Percentiles rank a stretch among this genome's conserved stretches.
Evolutionary conservation across 164 flowering plant genomes (phyloP).

Genomic region (Vitis amurensis): DNA sequence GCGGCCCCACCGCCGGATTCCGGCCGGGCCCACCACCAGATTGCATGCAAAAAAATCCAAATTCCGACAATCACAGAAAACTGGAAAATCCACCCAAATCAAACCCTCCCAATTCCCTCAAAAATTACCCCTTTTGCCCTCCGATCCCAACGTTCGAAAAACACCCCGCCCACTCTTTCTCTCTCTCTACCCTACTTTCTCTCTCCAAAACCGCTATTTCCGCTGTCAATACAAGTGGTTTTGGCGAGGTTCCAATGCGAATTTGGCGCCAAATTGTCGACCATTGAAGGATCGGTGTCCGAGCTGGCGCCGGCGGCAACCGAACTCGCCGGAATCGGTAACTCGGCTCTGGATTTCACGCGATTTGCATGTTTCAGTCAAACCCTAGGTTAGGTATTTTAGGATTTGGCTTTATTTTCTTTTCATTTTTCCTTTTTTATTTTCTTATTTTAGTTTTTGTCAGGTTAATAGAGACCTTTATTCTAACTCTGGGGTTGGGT

Average conservation of each 20-base stretch:
- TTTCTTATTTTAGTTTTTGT: neutral
- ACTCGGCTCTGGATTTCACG: slow-evolving; percentile 19
- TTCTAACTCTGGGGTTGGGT: neutral
- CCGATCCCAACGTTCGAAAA: slow-evolving; percentile 39
- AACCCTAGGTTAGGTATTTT: slow-evolving; percentile 22
- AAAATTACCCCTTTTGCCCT: slow-evolving; percentile 22
- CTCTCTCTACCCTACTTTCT: slow-evolving; percentile 9
- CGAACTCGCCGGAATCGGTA: slow-evolving; percentile 24
- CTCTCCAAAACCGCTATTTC: slow-evolving; percentile 19
- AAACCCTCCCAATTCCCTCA: slow-evolving; percentile 16
- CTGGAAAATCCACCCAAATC: neutral
- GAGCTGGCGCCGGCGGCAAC: slow-evolving; percentile 1
- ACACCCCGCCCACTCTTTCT: slow-evolving; percentile 10
- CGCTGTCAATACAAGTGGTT: slow-evolving; percentile 8
- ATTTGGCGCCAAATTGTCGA: slow-evolving; percentile 6
- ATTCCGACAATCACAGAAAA: neutral
- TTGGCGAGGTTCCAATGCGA: too few species aligned
- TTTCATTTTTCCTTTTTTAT: neutral
- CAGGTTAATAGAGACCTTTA: neutral
- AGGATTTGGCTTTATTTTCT: neutral
- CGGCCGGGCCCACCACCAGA: slow-evolving; percentile 62
- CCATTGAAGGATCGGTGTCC: slow-evolving; percentile 12
- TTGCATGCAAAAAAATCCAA: slow-evolving; percentile 52
- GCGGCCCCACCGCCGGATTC: slow-evolving; percentile 51
- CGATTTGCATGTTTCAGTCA: slow-evolving; percentile 20